Evolutionary conservation across 805 yeast species (phyloP).

Genomic region (Metschnikowia hibisci): DNA sequence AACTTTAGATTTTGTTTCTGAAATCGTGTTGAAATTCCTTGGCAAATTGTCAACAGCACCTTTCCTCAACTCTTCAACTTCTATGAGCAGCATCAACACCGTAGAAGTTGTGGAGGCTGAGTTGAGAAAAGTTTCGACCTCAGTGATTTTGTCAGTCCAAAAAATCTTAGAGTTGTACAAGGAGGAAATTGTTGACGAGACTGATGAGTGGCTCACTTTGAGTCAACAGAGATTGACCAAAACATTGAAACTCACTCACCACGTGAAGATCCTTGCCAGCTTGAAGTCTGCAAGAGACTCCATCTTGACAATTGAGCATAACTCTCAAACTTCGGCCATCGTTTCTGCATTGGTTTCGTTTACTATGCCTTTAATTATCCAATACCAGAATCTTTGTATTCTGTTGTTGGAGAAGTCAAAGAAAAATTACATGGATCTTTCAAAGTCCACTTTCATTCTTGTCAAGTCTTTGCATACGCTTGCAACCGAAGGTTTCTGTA

Average conservation of each 20-base stretch:
- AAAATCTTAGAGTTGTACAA: constrained; percentile 41
- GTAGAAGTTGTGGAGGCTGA: constrained; percentile 42
- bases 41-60: constrained; percentile 15
- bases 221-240: constrained; percentile 44
- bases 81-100: constrained; percentile 16
- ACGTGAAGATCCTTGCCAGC: constrained; percentile 31
- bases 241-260: constrained; percentile 42
- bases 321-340: constrained; percentile 31
- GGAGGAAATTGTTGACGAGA: constrained; percentile 37
- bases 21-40: constrained; percentile 48
- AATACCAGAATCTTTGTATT: constrained; percentile 51
- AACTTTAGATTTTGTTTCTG: constrained; percentile 43
- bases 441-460: constrained; percentile 61
- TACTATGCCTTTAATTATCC: constrained; percentile 58
- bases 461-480: constrained; percentile 53
- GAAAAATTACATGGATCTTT: constrained; percentile 47
- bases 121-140: constrained; percentile 50
- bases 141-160: constrained; percentile 68
- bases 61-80: constrained; percentile 23
- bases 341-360: constrained; percentile 50
- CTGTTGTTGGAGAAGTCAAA: constrained; percentile 43
- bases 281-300: constrained; percentile 32
- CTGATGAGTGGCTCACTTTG: constrained; percentile 63
- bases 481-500: constrained; percentile 83
- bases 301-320: constrained; percentile 36